Evolutionary conservation across 1,284 basidiomycete genomes (phyloP).

Genomic region (Puccinia novopanici): DNA sequence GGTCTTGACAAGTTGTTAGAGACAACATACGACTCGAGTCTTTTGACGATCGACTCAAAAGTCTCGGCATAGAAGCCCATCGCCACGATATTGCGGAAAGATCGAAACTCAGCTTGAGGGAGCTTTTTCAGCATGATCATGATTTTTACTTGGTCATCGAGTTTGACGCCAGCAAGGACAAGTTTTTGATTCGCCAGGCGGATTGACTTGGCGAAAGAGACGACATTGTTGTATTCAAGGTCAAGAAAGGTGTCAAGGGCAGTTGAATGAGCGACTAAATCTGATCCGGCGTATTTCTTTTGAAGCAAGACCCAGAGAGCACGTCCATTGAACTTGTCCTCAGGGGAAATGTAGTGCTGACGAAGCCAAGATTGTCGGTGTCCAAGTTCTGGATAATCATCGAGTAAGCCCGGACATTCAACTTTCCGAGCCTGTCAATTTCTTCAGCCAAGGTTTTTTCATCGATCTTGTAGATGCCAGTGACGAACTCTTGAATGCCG

Average conservation of each 20-base stretch:
- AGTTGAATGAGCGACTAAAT: neutral
- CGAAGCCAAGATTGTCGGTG: neutral
- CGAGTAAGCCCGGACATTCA: too few relatives aligned
- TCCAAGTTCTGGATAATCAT: too few relatives aligned
- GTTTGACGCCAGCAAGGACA: too few relatives aligned
- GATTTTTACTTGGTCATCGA: slow-evolving; percentile 1
- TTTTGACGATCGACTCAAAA: neutral
- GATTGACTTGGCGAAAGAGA: neutral
- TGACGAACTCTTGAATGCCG: neutral
- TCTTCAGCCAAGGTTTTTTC: too few relatives aligned
- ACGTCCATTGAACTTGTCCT: neutral
- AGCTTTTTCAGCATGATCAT: neutral
- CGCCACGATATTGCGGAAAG: neutral
- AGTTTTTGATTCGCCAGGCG: neutral
- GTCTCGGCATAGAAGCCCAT: neutral
- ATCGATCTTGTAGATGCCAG: too few relatives aligned
- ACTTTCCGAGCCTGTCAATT: too few relatives aligned
- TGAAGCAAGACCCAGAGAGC: neutral
- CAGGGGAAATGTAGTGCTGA: neutral
- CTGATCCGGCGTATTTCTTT: neutral
- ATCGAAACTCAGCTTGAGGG: neutral
- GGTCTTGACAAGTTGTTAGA: neutral
- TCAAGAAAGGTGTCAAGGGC: neutral
- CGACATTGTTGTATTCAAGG: neutral
- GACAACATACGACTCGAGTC: neutral